phyloP scores from a whole-genome alignment of 345 rosid species.

The Durio zibethinus region DNA sequence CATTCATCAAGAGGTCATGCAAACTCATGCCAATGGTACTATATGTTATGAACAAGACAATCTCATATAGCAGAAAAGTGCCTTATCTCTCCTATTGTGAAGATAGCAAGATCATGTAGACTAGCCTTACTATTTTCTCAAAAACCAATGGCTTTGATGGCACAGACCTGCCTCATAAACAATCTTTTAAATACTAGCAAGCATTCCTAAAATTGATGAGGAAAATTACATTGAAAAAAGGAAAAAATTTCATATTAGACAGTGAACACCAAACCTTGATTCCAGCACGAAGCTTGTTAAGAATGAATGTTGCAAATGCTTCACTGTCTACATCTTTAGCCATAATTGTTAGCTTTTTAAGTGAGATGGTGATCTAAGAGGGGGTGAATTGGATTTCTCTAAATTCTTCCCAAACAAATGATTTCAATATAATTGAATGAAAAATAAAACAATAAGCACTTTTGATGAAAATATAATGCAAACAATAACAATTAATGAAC shows the following conservation, averaged over 20 bases:
- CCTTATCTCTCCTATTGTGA: constrained; percentile 45
- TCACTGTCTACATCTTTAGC: constrained; percentile 96
- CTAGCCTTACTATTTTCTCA: constrained; percentile 46
- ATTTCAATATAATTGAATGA: too few relatives aligned
- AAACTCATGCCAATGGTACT: not conserved
- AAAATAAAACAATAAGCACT: too few relatives aligned
- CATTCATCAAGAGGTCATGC: not conserved
- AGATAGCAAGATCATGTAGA: constrained; percentile 42
- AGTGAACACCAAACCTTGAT: constrained; percentile 36
- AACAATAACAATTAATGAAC: too few relatives aligned
- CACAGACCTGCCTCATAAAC: constrained; percentile 30
- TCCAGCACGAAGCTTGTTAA: constrained; percentile 96
- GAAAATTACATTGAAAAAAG: constrained; percentile 30
- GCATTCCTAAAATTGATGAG: not conserved
- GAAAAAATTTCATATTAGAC: constrained; percentile 1
- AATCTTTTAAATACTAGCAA: not conserved
- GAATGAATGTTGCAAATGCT: constrained; percentile 77
- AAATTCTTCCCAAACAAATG: too few relatives aligned
- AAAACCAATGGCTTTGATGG: constrained; percentile 53
- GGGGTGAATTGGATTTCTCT: too few relatives aligned
- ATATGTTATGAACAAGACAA: not conserved
- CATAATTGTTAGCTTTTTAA: too few relatives aligned
- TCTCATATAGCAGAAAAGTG: not conserved
- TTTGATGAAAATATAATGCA: too few relatives aligned
- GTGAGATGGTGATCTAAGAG: too few relatives aligned